phyloP scores from a whole-genome alignment of 2,329 filamentous ascomycete genomes.

The Cladosporium sp. region DNA sequence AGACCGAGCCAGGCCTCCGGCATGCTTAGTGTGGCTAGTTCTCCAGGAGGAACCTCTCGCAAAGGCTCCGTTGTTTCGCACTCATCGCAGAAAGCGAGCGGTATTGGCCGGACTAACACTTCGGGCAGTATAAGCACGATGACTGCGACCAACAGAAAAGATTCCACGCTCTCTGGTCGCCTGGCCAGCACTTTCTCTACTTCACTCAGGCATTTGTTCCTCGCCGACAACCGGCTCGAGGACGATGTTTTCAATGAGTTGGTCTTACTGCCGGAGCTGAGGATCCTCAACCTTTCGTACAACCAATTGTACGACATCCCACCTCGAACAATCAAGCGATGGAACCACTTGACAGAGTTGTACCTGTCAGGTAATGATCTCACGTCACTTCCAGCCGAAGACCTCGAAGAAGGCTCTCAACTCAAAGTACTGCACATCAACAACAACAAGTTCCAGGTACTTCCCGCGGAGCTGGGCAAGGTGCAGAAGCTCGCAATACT shows the following conservation, averaged over 20 bases:
- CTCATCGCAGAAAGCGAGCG: constrained; percentile 63
- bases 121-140: constrained; percentile 56
- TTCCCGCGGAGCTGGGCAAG: constrained; percentile 92
- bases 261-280: constrained; percentile 75
- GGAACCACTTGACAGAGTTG: constrained; percentile 86
- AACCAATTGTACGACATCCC: constrained; percentile 94
- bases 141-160: constrained; percentile 68
- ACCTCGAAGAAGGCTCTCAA: constrained; percentile 84
- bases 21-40: constrained; percentile 61
- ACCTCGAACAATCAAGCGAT: constrained; percentile 80
- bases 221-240: constrained; percentile 91
- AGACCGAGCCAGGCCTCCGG: constrained; percentile 82
- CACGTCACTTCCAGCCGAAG: constrained; percentile 86
- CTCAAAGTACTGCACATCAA: constrained; percentile 93
- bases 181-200: constrained; percentile 84
- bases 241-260: constrained; percentile 96
- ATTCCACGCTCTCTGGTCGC: constrained; percentile 80
- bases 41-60: constrained; percentile 47
- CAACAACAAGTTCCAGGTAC: constrained; percentile 94
- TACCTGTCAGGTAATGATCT: constrained; percentile 95
- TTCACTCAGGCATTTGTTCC: constrained; percentile 77
- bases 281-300: constrained; percentile 89
- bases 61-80: constrained; percentile 85
- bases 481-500: constrained; percentile 88
- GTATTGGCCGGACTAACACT: constrained; percentile 74